phyloP scores from a whole-genome alignment of 176 grass and related monocot genomes.

The Oryza meridionalis region DNA sequence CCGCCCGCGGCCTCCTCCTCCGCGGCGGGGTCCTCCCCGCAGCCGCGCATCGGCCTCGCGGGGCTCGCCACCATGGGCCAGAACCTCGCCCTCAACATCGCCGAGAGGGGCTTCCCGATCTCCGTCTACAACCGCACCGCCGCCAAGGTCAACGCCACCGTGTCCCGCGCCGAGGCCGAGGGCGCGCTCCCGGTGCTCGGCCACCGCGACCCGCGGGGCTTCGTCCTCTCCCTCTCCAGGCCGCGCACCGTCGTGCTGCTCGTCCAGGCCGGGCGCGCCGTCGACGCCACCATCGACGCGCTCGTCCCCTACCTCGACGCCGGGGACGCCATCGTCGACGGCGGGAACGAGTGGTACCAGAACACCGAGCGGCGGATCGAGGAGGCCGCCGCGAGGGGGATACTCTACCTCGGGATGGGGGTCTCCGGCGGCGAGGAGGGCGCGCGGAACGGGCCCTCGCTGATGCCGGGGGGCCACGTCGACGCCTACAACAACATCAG shows the following conservation, averaged over 20 bases:
- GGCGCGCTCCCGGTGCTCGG: constrained; percentile 68
- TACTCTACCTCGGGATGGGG: constrained; percentile 95
- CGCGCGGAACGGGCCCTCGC: constrained; percentile 76
- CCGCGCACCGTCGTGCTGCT: constrained; percentile 82
- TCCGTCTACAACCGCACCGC: constrained; percentile 93
- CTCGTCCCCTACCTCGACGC: constrained; percentile 71
- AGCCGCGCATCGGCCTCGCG: constrained; percentile 76
- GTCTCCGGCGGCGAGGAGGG: constrained; percentile 86
- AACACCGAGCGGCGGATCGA: constrained; percentile 81
- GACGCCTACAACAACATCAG: constrained; percentile 76
- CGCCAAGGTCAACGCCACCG: constrained; percentile 80
- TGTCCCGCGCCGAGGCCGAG: constrained; percentile 61
- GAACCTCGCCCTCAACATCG: constrained; percentile 94
- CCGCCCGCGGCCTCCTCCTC: constrained; percentile 43
- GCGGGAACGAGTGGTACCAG: constrained; percentile 93
- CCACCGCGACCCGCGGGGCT: constrained; percentile 66
- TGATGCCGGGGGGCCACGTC: constrained; percentile 77
- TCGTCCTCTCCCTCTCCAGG: constrained; percentile 71
- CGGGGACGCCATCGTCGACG: constrained; percentile 84
- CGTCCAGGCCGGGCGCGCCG: constrained; percentile 75
- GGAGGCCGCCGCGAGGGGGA: constrained; percentile 49
- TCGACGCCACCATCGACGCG: constrained; percentile 74
- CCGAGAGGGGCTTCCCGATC: constrained; percentile 92
- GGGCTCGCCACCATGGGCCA: constrained; percentile 94
- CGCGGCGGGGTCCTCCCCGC: not conserved